Base-by-base conservation (phyloP, 345 rosid species). In the Microthlaspi erraticum region DNA sequence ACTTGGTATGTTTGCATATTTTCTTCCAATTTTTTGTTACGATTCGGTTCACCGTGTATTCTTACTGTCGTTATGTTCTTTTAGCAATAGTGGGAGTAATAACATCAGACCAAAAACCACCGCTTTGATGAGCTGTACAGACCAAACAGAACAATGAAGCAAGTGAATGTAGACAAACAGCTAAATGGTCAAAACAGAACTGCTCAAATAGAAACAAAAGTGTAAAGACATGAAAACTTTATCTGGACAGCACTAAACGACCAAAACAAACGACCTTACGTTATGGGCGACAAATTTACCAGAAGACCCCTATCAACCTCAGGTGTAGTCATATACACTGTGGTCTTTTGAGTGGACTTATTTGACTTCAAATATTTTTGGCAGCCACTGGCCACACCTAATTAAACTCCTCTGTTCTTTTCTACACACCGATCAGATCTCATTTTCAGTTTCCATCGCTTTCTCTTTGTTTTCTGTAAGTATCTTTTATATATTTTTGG, bases 361-460 rank as follows among this genome's bases (percentile, higher is more conserved):
- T 5, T 55, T 36, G 61, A 56, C 43, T 34, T 55, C n/a, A 10
- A 42, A 34, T 16, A 4, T 55, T 33, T 33, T 55, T 12, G 60
- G 60, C 60, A 34, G 26, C 26, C 60, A 34, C 42, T 16, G 13
- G 60, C 19, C 33, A 8, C 49, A 29, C 41, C 76, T 32, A 72
- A 34, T 64, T 19, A 23, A 20, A 46, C 33, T 72, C 17, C 59
- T 65, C 71, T 48, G 5, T 38, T 48, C 43, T 55, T 56, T 56
- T 37, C 29, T 1, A 45, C 43, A 39, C n/a, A 57, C 14, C 49
- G 18, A 18, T 65, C 55, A 50, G 67, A 74, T 66, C 68, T 66
- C 26, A 58, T 53, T 16, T 10, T 71, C 46, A 20, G 48, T 62
- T 70, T 71, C 75, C 6, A 33, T 61, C 75, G 14, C 62, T 61